These are phyloP conservation scores for Cornus kousa DNA, from an alignment of 148 eudicot genomes.

Conservation along the genomic window DNA sequence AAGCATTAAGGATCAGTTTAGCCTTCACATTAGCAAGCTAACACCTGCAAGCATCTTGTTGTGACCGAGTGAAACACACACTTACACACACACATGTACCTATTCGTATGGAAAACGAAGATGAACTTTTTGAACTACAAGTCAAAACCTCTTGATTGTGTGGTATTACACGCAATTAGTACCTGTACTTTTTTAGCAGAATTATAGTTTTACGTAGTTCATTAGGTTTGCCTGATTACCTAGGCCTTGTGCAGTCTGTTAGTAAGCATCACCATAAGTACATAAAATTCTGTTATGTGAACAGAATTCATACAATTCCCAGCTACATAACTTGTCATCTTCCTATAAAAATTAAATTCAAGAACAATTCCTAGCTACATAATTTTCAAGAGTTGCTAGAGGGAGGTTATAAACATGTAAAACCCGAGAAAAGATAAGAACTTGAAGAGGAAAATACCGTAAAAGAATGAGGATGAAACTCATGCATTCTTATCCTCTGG, in stretches of 20 bases:
- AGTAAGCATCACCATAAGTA: no score
- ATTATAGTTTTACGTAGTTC: background rate
- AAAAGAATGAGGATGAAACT: constrained; percentile 10
- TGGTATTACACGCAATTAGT: background rate
- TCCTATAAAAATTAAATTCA: background rate
- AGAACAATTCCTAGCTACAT: no score
- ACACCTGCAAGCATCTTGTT: background rate
- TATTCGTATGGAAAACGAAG: background rate
- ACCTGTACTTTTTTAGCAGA: background rate
- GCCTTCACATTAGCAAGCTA: background rate
- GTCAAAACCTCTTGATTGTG: background rate
- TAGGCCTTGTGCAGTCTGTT: background rate
- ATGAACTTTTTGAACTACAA: background rate
- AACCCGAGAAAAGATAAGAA: background rate
- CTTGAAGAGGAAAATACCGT: background rate
- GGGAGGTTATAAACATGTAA: background rate
- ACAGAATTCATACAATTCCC: background rate
- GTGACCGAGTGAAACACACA: background rate
- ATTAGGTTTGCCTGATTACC: background rate
- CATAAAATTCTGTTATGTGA: background rate
- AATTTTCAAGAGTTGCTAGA: background rate
- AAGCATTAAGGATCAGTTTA: no score
- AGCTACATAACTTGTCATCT: background rate
- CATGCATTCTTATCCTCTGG: constrained; percentile 28
- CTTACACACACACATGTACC: background rate